phyloP scores from a whole-genome alignment of 768 basidiomycete species.

The Lentinula edodes region DNA sequence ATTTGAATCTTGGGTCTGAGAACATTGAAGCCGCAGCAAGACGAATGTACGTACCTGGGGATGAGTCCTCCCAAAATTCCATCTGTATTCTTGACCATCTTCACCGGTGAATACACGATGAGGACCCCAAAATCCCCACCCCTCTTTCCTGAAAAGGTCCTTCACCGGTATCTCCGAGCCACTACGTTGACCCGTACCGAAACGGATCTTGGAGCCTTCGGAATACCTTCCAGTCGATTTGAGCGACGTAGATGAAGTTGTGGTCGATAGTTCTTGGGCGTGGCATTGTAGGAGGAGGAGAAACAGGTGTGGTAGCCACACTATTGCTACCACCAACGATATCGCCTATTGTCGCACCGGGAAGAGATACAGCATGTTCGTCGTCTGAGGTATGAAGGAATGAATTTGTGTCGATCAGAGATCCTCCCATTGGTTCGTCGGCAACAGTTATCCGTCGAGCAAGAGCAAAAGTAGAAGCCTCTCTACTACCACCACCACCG shows the following conservation, averaged over 20 bases:
- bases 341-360: no score
- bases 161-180: constrained; percentile 19
- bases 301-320: not conserved
- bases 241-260: constrained; percentile 15
- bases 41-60: constrained; percentile 8
- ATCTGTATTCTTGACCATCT: constrained; percentile 20
- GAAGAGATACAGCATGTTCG: no score
- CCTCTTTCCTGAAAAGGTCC: constrained; percentile 20
- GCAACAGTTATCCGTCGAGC: no score
- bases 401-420: no score
- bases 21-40: not conserved
- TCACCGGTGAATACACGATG: constrained; percentile 17
- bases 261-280: not conserved
- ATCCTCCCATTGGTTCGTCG: no score
- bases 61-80: constrained; percentile 10
- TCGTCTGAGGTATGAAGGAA: no score
- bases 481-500: no score
- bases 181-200: constrained; percentile 16
- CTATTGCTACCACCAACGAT: no score
- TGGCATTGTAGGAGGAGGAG: not conserved
- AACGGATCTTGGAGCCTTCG: constrained; percentile 24
- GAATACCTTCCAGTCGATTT: constrained; percentile 27
- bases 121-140: constrained; percentile 17
- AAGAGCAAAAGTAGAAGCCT: not conserved
- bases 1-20: constrained; percentile 7